Evolutionary conservation across 2,329 filamentous ascomycete genomes (phyloP), one percentile per base, ranked within the genome.

Genomic region (Fusarium newnesense): DNA sequence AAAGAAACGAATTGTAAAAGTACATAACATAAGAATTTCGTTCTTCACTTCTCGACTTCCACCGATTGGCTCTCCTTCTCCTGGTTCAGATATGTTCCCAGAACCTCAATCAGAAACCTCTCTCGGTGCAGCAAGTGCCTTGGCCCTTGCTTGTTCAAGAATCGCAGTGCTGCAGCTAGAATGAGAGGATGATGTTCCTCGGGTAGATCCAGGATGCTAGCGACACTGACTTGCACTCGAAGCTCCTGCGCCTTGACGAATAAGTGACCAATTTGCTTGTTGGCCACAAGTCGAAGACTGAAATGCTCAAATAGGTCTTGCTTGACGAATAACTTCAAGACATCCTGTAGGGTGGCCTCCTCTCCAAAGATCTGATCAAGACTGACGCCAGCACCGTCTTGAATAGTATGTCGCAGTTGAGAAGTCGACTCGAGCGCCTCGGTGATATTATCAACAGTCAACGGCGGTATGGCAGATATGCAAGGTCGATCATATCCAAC

Each of bases 401-500:
- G 60, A 2, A 75, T 62, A 0, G 32, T 21, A 12, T 47, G 32
- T 18, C 75, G 54, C 0, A 74, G 52, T 24, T 75, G 69, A 1
- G 63, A 49, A 3, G 75, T 63, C 3, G 63, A 43, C n/a, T 76
- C 75, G 0, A 77, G 52, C 2, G 67, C 36, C 7, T 58, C 46
- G 4, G 61, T 19, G 6, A 77, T 65, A 4, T 40, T 47, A 2
- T 60, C 57, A 4, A 47, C 11, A 3, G 52, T 54, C 53, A 75
- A 60, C 0, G 39, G 16, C 0, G 52, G 36, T 12, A 66, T 46
- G 1, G 54, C 26, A 4, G 58, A 57, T n/a, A 77, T 53, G 6
- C 36, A 71, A 1, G 75, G 72, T 2, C 75, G 69, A 26, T 75
- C 69, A 62, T 89, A 88, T 2, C 86, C 86, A 4, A 88, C 80